Base-by-base conservation (phyloP, 2,329 filamentous ascomycete genomes). In the Aureobasidium sp. region DNA sequence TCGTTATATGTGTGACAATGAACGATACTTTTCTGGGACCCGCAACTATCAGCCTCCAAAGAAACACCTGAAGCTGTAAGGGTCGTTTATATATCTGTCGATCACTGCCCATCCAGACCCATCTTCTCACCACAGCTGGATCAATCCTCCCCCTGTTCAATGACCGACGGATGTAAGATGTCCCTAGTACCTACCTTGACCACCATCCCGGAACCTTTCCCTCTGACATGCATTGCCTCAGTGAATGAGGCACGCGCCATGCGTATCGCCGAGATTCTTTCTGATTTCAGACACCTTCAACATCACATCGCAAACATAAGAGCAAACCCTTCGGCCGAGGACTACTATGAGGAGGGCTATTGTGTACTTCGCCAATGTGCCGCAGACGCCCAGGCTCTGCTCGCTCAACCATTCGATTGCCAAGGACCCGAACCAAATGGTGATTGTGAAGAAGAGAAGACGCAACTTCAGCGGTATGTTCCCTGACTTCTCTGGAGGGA, bases 221-320 rank as follows among this genome's bases (percentile, higher is more conserved):
- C 34, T 48, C 36, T 53, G 57, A 61, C 57, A 63, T 48, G 37
- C 29, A 58, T 44, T 47, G 45, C 15, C 62, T 17, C 70, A 87
- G 84, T 85, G 67, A 87, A 87, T 70, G 79, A 86, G 70, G 83
- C 82, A 63, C 82, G 84, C 69, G 84, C 84, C 55, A 77, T 87
- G 71, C 81, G 84, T 67, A 75, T 87, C 66, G 78, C 83, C 51
- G 84, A 87, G 72, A 80, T 87, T 70, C 84, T 87, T 76, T 81
- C 80, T 65, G 84, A 87, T 74, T 87, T 84, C 70, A 82, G 84
- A 59, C 84, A 82, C 62, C 74, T 86, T 4, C 81, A 86, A 66
- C 72, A 81, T 65, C 83, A 85, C 69, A 82, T 87, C 62, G 77
- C 79, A 34, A 77, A 83, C 64, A 78, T 84, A 63, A 78, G 79